Conservation (phyloP, 331 rosid species). For the Acacia concinna region DNA sequence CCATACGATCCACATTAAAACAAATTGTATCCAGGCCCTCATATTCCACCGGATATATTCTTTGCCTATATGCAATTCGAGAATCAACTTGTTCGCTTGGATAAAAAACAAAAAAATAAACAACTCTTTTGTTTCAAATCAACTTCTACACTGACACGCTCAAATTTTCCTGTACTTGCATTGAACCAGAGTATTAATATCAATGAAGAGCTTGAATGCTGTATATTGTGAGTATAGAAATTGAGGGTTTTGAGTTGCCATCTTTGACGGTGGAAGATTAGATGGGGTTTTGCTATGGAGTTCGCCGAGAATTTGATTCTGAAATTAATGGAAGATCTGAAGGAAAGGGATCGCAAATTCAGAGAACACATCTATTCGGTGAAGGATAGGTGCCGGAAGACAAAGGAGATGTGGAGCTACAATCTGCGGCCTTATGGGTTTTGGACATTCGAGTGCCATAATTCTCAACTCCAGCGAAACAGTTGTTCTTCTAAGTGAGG, state of each 20-base stretch:
- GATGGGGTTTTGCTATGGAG: constrained; percentile 93
- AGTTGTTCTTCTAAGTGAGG: constrained; percentile 42
- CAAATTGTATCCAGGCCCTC: no score
- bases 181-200: no score
- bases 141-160: no score
- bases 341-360: constrained; percentile 61
- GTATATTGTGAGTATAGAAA: constrained; percentile 39
- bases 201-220: neutral
- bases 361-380: constrained; percentile 57
- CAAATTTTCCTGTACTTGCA: no score
- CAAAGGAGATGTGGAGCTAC: constrained; percentile 82
- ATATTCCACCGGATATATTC: no score
- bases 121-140: no score
- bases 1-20: no score
- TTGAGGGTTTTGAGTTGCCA: constrained; percentile 48
- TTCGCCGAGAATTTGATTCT: constrained; percentile 86
- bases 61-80: no score
- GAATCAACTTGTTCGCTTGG: no score
- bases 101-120: no score
- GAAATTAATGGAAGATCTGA: constrained; percentile 71
- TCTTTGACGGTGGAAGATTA: neutral
- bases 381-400: constrained; percentile 62
- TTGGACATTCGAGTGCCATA: constrained; percentile 97
- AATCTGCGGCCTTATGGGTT: constrained; percentile 91
- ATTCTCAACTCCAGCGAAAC: constrained; percentile 65